Evolutionary conservation across 139 green algal species (phyloP), one percentile per base, ranked within the genome.

Genomic region (Coelastrella sp.): DNA sequence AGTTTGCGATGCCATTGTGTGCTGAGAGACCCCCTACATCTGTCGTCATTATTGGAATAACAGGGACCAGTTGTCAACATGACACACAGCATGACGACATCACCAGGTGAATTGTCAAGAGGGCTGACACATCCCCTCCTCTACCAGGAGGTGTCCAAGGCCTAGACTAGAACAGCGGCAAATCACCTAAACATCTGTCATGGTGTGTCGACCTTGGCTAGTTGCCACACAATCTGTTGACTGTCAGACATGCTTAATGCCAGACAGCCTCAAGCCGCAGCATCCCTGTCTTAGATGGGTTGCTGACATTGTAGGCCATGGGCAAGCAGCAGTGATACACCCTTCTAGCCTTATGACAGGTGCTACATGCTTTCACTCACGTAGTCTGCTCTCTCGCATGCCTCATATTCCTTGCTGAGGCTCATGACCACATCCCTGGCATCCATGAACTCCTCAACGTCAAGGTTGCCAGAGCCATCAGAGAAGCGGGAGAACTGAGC

Each of bases 401-500:
- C 97, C 49, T 96, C 94, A 91, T 99, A 99, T 92, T 99, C 97
- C 9, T 94, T 93, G 6, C 82, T 90, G 15, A 99, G 90, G 1
- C 92, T 91, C 27, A 92, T 65, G 58, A 99, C 95, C 61, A 99
- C 94, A 82, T 99, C 98, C 4, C 93, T 87, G 0, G 98, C 95
- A 86, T 99, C 97, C n/a, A 97, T 92, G 92, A 99, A 99, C 92
- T 99, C 98, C 61, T 96, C 93, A 90, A 97, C 83, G 65, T 92
- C 79, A 11, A 95, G 91, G 0, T 82, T 56, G 11, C 93, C 90
- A 58, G 8, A 11, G 57, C 81, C 80, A 59, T 92, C 75, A n/a
- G 59, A 86, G 60, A 96, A 97, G 81, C 93, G 94, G 20, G 90
- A 73, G 76, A 93, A 95, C 60, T 96, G 93, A 82, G 96, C 96